These are phyloP conservation scores for Hyphopichia buzzinii DNA, from an alignment of 1,139 yeast genomes.

Conservation along the genomic window DNA sequence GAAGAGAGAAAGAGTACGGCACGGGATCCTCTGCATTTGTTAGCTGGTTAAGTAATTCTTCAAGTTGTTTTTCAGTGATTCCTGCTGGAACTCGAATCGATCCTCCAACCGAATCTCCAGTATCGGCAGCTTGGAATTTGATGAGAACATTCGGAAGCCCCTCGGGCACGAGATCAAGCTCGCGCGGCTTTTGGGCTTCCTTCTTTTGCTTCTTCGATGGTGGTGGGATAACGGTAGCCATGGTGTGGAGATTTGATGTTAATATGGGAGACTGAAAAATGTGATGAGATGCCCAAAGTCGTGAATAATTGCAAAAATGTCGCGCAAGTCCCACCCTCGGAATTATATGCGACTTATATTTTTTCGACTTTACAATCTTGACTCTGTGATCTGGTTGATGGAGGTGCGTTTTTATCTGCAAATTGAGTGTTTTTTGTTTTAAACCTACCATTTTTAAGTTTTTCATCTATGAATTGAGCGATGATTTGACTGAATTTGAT, in stretches of 20 bases:
- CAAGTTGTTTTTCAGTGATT: slow-evolving; percentile 81
- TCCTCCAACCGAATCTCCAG: slow-evolving; percentile 87
- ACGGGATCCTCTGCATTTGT: slow-evolving; percentile 69
- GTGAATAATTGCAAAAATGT: too few species aligned
- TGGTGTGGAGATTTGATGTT: slow-evolving; percentile 19
- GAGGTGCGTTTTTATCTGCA: too few species aligned
- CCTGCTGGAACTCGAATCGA: slow-evolving; percentile 90
- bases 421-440: too few species aligned
- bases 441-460: too few species aligned
- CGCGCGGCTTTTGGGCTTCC: slow-evolving; percentile 79
- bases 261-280: background rate
- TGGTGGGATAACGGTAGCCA: slow-evolving; percentile 96
- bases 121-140: slow-evolving; percentile 88
- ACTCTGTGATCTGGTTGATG: too few species aligned
- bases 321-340: too few species aligned
- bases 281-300: slow-evolving; percentile 1
- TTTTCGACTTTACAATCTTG: too few species aligned
- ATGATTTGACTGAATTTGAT: too few species aligned
- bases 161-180: slow-evolving; percentile 68
- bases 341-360: too few species aligned
- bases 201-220: slow-evolving; percentile 86
- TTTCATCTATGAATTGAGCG: too few species aligned
- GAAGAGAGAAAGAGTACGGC: slow-evolving; percentile 81
- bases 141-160: slow-evolving; percentile 86
- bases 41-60: slow-evolving; percentile 77